Conservation (phyloP, 2,329 filamentous ascomycete species). For the Hypomyces rosellus region DNA sequence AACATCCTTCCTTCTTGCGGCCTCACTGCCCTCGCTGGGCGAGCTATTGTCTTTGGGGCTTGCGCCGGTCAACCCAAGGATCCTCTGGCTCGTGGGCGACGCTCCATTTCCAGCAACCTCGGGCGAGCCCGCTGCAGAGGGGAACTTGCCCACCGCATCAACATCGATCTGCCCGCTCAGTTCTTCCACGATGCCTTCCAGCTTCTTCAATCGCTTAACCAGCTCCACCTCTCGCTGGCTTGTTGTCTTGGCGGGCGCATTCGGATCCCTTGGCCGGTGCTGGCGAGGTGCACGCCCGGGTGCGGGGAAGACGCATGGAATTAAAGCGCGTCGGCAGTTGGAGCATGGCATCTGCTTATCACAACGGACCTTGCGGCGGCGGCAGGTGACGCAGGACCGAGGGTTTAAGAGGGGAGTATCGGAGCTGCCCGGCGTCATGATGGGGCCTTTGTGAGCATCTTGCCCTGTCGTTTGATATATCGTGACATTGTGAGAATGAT, state of each 20-base stretch:
- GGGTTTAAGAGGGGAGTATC: conserved; percentile 36
- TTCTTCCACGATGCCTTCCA: conserved; percentile 71
- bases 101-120: conserved; percentile 13
- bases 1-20: conserved; percentile 21
- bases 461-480: conserved; percentile 35
- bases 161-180: conserved; percentile 58
- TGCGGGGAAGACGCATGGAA: conserved; percentile 67
- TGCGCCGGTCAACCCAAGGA: neutral
- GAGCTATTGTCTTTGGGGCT: conserved; percentile 22
- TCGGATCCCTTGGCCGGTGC: conserved; percentile 57
- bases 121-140: conserved; percentile 26
- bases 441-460: conserved; percentile 31
- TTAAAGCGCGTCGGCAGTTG: conserved; percentile 65
- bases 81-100: conserved; percentile 9
- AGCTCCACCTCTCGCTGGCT: conserved; percentile 62
- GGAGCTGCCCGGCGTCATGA: conserved; percentile 27
- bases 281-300: conserved; percentile 67
- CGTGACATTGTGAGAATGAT: conserved; percentile 28
- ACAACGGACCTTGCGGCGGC: conserved; percentile 64
- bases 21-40: conserved; percentile 29
- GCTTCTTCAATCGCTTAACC: conserved; percentile 62
- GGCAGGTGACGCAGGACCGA: conserved; percentile 44
- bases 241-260: conserved; percentile 52
- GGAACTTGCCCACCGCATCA: conserved; percentile 32
- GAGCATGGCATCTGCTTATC: conserved; percentile 72